Evolutionary conservation across 352 stramenopile genomes (phyloP), one percentile per base, ranked within the genome.

Genomic region (Pythium plurisporium): DNA sequence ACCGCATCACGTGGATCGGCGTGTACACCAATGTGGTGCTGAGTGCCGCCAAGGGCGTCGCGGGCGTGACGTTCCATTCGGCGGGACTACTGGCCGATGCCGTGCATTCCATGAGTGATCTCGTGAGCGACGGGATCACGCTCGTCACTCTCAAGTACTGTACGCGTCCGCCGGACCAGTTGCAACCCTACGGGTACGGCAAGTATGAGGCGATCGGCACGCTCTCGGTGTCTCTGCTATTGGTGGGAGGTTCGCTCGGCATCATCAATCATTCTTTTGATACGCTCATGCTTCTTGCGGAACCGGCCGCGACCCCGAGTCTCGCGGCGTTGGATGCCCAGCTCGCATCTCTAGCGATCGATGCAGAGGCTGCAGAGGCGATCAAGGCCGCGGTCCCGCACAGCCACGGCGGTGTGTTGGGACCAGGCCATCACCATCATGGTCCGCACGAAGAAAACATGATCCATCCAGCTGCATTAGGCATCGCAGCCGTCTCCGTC

Each of bases 61-160:
- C 87, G 1, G 84, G 86, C 44, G 62, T 89, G 7, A 59, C 68
- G 22, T 89, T 81, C 65, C 74, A 95, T 73, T 97, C 87, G 5
- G 83, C 88, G 0, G 94, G 87, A 9, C 67, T 99, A 27, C 69
- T 99, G 44, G 91, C 95, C 3, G 96, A 99, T 69, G 95, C 96
- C 1, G 91, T 87, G 15, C 96, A 99, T 80, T 97, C 87, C 1
- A 63, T 98, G 12, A 95, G 77, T 58, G 96, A 99, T 76, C 72
- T 99, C 26, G 80, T 98, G 33, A 96, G 79, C 48, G 96, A 99
- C 69, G 95, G 90, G 59, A 92, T 98, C 36, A 99, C 96, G 17
- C 72, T 99, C 6, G 86, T 86, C 55, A 71, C 90, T 26, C 82
- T 98, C 19, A 87, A 91, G 57, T 87, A 97, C 45, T 96, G 85